Evolutionary conservation across 1,139 yeast species (phyloP).

Genomic region (Kodamaea anthophila): DNA sequence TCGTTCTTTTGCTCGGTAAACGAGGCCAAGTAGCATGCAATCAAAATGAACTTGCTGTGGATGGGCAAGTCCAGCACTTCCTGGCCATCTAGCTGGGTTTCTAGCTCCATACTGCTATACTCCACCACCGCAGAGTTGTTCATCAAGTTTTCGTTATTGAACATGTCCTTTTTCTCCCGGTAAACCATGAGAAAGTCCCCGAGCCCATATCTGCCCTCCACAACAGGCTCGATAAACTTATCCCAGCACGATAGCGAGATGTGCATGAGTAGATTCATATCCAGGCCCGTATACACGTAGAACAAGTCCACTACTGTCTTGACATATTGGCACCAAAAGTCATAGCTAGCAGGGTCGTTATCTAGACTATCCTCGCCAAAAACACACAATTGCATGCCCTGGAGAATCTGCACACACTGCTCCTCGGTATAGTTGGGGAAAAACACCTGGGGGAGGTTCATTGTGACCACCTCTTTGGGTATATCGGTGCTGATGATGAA

Average conservation of each 20-base stretch:
- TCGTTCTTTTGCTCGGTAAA: conserved; percentile 57
- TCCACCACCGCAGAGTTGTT: conserved; percentile 27
- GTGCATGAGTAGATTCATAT: conserved; percentile 38
- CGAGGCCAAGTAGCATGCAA: conserved; percentile 70
- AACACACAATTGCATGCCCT: conserved; percentile 18
- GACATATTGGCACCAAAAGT: conserved; percentile 45
- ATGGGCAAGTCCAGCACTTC: conserved; percentile 40
- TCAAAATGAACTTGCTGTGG: conserved; percentile 53
- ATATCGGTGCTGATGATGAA: conserved; percentile 36
- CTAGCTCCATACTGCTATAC: conserved; percentile 20
- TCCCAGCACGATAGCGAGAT: conserved; percentile 47
- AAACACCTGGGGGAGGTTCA: conserved; percentile 44
- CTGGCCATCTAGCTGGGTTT: conserved; percentile 13
- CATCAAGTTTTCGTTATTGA: conserved; percentile 37
- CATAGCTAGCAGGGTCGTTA: conserved; percentile 13
- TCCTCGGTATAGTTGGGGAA: conserved; percentile 42
- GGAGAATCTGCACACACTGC: conserved; percentile 35
- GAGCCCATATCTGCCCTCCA: conserved; percentile 23
- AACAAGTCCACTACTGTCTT: conserved; percentile 48
- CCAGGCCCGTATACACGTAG: conserved; percentile 49
- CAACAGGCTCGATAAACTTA: conserved; percentile 38
- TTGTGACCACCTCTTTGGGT: conserved; percentile 42
- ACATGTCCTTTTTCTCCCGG: conserved; percentile 34
- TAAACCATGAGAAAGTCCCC: conserved; percentile 44
- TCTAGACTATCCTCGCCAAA: conserved; percentile 16